Conservation (phyloP, 306 rosid genomes). For the Leucaena leucocephala region DNA sequence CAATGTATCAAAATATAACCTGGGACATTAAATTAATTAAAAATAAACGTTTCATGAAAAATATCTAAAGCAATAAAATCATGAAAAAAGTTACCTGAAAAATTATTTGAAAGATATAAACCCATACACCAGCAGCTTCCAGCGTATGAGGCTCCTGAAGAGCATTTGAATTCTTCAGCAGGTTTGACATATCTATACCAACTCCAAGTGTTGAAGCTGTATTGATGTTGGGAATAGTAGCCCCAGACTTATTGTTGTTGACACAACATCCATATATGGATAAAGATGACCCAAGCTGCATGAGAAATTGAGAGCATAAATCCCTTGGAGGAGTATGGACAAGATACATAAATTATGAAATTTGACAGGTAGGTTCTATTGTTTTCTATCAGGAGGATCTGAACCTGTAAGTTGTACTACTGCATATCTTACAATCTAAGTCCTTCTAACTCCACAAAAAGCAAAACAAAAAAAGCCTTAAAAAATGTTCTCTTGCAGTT, state of each 20-base stretch:
- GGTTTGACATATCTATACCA: slow-evolving; percentile 36
- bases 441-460: not conserved
- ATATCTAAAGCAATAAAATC: slow-evolving; percentile 11
- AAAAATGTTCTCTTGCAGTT: not conserved
- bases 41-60: slow-evolving; percentile 1
- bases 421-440: slow-evolving; percentile 20
- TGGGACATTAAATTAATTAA: slow-evolving; percentile 10
- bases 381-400: slow-evolving; percentile 26
- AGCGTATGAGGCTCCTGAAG: slow-evolving; percentile 33
- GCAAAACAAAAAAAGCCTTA: too few relatives aligned
- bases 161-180: slow-evolving; percentile 46
- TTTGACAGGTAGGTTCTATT: not conserved
- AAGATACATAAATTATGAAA: too few relatives aligned
- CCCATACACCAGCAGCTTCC: slow-evolving; percentile 57
- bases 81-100: slow-evolving; percentile 66
- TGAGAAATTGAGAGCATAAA: slow-evolving; percentile 41
- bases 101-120: slow-evolving; percentile 67
- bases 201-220: slow-evolving; percentile 59
- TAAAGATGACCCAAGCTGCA: slow-evolving; percentile 70
- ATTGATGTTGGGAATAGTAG: slow-evolving; percentile 34
- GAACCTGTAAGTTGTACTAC: slow-evolving; percentile 2
- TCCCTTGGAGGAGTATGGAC: not conserved
- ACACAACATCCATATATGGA: slow-evolving; percentile 61
- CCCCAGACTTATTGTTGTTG: slow-evolving; percentile 31
- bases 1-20: slow-evolving; percentile 4